Base-by-base conservation (phyloP, 2,329 filamentous ascomycete species). In the Cadophora sp. region DNA sequence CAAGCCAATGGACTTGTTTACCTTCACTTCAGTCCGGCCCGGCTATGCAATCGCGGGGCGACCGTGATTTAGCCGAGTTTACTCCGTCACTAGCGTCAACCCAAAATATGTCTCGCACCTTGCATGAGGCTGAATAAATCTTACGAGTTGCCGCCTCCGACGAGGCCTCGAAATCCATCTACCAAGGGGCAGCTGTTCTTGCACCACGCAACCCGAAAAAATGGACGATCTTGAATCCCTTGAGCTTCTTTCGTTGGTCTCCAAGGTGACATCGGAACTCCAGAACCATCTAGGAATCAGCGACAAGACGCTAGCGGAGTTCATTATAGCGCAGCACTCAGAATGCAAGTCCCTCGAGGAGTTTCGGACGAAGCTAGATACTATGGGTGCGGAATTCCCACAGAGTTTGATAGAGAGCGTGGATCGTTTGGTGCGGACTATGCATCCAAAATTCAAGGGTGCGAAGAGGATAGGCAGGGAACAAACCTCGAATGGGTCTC, bases 251-350 rank as follows among this genome's bases (percentile, higher is more conserved):
- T 97, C 94, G 75, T 90, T 99, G 77, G 94, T 98, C 66, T 96
- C 93, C 62, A 97, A 95, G 80, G 93, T 99, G 75, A 94, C 94
- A 16, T 95, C 92, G 22, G 96, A 99, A 81, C 86, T 99, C 64
- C 91, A 97, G 76, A 99, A 99, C 77, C 93, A 99, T 81, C 82
- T 98, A 68, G 93, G 94, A 66, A 89, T 97, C 75, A 92, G 88
- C 78, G 94, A 99, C 81, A 97, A 97, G 81, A 97, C 93, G 5
- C 89, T 99, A 29, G 94, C 96, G 74, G 96, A 99, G 80, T 99
- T 97, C 78, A 89, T 99, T 76, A 97, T 99, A 77, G 92, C 92
- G 70, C 92, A 97, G 78, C 93, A 97, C 75, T 81, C 91, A 78
- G 88, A 94, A 85, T 92, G 89, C 82, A 85, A 84, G 62, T 86